Percentiles rank a stretch among this genome's conserved stretches.
Conservation (phyloP, 345 rosid species). For the Corchorus capsularis region DNA sequence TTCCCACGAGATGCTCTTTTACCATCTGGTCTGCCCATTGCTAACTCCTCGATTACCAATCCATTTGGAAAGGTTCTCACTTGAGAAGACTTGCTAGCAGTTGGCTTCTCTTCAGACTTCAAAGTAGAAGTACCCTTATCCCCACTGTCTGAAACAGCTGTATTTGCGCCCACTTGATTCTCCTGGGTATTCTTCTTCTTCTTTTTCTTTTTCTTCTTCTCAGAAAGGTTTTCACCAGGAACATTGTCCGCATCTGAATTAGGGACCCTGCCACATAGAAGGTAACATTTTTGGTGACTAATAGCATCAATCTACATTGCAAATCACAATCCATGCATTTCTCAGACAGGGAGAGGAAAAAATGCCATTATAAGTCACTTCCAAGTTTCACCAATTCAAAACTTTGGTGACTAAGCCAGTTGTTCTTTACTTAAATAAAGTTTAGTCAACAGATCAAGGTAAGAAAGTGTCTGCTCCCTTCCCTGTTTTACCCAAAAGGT, state of each 20-base stretch:
- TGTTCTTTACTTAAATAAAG: neutral
- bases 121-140: conserved; percentile 35
- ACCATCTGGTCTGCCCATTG: conserved; percentile 88
- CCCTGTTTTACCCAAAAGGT: neutral
- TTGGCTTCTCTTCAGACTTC: conserved; percentile 35
- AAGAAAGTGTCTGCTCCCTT: neutral
- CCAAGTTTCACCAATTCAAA: conserved; percentile 4
- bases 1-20: conserved; percentile 85
- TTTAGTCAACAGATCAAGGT: neutral
- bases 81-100: conserved; percentile 56
- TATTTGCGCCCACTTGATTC: conserved; percentile 26
- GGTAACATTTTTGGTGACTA: conserved; percentile 15
- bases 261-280: conserved; percentile 33
- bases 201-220: conserved; percentile 67
- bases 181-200: conserved; percentile 62
- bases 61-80: conserved; percentile 80
- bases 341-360: neutral
- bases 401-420: neutral
- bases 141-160: conserved; percentile 31
- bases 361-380: neutral
- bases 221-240: conserved; percentile 40
- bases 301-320: conserved; percentile 6
- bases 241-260: conserved; percentile 30
- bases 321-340: neutral
- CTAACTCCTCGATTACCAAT: conserved; percentile 75